Evolutionary conservation across 495 filamentous ascomycete species (phyloP).

Genomic region (Trypethelium eluteriae): DNA sequence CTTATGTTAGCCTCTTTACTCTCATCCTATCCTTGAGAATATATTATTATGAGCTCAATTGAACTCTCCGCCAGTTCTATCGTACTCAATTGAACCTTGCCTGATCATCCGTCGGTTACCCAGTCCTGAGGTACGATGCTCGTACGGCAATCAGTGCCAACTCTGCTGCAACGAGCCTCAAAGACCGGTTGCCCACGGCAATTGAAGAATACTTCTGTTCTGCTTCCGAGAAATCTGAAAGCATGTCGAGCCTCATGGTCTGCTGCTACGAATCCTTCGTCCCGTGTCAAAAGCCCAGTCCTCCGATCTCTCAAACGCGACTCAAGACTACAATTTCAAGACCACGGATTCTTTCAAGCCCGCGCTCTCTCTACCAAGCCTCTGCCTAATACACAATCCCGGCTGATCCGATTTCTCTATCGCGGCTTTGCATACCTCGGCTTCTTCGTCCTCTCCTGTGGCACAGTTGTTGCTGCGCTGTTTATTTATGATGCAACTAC

Average conservation of each 20-base stretch:
- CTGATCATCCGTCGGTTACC: not conserved
- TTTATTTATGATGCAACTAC: constrained; percentile 93
- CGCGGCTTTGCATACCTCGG: constrained; percentile 51
- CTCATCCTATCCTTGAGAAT: not conserved
- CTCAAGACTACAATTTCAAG: not conserved
- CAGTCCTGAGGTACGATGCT: not conserved
- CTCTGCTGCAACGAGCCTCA: not conserved
- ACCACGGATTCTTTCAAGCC: not conserved
- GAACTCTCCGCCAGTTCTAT: not conserved
- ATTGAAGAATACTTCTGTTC: not conserved
- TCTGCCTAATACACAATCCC: constrained; percentile 20
- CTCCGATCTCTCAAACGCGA: not conserved
- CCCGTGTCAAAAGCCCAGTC: not conserved
- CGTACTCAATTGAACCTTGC: not conserved
- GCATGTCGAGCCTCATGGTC: not conserved
- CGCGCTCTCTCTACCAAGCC: constrained; percentile 22
- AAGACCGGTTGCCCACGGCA: not conserved
- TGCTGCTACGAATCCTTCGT: not conserved
- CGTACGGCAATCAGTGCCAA: not conserved
- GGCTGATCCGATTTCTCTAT: constrained; percentile 38
- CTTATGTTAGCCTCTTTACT: not conserved
- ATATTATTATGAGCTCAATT: not conserved
- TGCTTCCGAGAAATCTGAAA: not conserved
- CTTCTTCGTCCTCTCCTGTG: constrained; percentile 48
- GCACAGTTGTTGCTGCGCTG: constrained; percentile 61